Base-by-base conservation (phyloP, 345 rosid species). In the Anastatica hierochuntica region DNA sequence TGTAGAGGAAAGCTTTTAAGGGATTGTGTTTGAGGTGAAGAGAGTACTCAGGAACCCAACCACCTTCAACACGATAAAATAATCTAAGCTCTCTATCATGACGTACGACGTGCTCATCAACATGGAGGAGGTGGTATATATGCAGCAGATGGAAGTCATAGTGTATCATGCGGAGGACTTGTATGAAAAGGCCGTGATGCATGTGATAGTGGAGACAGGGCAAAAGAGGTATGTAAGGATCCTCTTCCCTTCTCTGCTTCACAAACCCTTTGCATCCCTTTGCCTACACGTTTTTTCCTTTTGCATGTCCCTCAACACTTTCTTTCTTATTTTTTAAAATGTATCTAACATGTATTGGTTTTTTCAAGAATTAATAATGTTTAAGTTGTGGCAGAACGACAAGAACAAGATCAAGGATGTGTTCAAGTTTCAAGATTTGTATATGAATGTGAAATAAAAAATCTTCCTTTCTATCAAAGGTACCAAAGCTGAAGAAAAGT, bases 121-220 rank as follows among this genome's bases (percentile, higher is more conserved):
- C 41, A 94, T 92, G 2, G 46, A 81, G 0, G 98, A 92, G 73
- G 94, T 94, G 0, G 98, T 85, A 23, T 85, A 79, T 77, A 74
- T 88, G 86, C 98, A 92, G 60, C 70, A 92, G 73, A 92, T 92
- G 14, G 95, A 96, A 47, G 95, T 92, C 56, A 85, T 92, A 7
- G 90, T 88, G 3, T 95, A 92, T 69, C 48, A 83, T 36, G 95
- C 85, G 36, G 67, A 73, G 21, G 63, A 85, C 69, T 66, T 78
- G 75, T 6, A 68, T 56, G 16, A 24, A 14, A 21, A 76, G 60
- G 49, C 84, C 80, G 49, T 80, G 58, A 6, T 58, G 23, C 26
- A 70, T 68, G 62, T 61, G 76, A 49, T 80, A 74, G 10, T 61
- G 4, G 10, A 70, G 53, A 30, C 90, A 68, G 11, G 79, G 42